Base-by-base conservation (phyloP, 148 eudicot genomes). In the Fagopyrum esculentum region DNA sequence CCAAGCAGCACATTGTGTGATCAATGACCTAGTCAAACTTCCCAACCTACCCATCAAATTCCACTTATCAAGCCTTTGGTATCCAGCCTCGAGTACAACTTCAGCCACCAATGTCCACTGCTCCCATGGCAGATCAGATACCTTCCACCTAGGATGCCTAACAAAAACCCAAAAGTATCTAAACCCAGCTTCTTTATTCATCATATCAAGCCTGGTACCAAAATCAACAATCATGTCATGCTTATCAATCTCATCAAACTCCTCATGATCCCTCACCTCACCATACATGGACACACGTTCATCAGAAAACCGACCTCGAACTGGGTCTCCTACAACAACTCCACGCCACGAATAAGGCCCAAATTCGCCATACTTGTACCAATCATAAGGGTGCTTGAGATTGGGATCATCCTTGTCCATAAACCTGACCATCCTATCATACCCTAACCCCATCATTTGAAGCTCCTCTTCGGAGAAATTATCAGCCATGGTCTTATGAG, bases 261-360 rank as follows among this genome's bases (percentile, higher is more conserved):
- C 97, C 74, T 94, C 98, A 8, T 91, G 97, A 47, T 88, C 87
- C 72, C 83, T 79, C 50, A 94, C 98, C 56, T 84, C 81, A 6
- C 98, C 96, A 60, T 87, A 84, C 76, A 94, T 40, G 0, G 81
- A 69, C 71, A 85, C 97, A 44, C 93, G 71, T 73, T 89, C 95
- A 70, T 94, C 96, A 0, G 97, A 80, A 11, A 89, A 43, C 11
- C 91, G 79, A 13, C 98, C 98, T 0, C 97, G 86, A 75, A 94
- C 80, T 0, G 98, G 98, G 54, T 94, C 97, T 0, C 97, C 98
- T 45, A 94, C 80, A 11, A 94, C 98, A 68, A 94, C 82, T 72
- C 97, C 97, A 8, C 97, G 89, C 98, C 97, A 94, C 19, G 91
- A 88, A 72, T 93, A 93, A 3, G 97, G 98, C 54, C 98, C 97